Evolutionary conservation across 768 basidiomycete genomes (phyloP).

Genomic region (Suillus subluteus): DNA sequence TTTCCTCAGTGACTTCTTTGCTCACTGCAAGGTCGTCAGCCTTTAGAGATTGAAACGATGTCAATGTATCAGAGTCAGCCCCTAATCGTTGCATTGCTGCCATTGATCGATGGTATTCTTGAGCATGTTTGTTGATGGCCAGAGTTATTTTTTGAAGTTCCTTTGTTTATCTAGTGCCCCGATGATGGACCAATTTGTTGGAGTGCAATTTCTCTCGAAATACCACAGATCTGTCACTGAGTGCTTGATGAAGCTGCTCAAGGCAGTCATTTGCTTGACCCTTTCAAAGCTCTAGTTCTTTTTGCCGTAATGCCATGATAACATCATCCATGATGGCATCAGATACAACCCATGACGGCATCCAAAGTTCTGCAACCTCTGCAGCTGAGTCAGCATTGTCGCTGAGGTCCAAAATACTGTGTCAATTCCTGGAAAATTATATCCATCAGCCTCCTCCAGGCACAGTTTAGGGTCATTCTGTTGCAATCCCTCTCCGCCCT

Average conservation of each 20-base stretch:
- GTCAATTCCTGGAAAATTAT: too few species aligned
- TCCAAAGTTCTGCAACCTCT: too few species aligned
- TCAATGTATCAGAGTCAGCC: background rate
- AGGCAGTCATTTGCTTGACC: conserved; percentile 16
- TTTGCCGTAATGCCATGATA: conserved; percentile 1
- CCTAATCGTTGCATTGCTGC: background rate
- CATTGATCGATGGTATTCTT: background rate
- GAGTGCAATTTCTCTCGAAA: conserved; percentile 11
- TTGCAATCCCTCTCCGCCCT: background rate
- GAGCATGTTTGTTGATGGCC: conserved; percentile 7
- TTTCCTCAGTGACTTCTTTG: conserved; percentile 18
- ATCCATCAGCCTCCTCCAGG: too few species aligned
- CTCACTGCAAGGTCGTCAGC: conserved; percentile 9
- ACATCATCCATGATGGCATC: conserved; percentile 12
- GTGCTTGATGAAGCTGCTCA: conserved; percentile 8
- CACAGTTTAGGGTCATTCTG: too few species aligned
- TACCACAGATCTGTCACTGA: conserved; percentile 12
- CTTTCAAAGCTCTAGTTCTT: conserved; percentile 11
- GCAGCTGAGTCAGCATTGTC: too few species aligned
- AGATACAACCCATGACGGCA: background rate
- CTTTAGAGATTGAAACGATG: conserved; percentile 2
- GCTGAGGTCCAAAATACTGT: too few species aligned
- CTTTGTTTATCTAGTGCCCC: conserved; percentile 8
- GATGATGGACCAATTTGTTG: background rate
- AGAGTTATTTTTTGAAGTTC: too few species aligned